Evolutionary conservation across 352 stramenopile genomes (phyloP).

Genomic region (Phytophthora pseudosyringae): DNA sequence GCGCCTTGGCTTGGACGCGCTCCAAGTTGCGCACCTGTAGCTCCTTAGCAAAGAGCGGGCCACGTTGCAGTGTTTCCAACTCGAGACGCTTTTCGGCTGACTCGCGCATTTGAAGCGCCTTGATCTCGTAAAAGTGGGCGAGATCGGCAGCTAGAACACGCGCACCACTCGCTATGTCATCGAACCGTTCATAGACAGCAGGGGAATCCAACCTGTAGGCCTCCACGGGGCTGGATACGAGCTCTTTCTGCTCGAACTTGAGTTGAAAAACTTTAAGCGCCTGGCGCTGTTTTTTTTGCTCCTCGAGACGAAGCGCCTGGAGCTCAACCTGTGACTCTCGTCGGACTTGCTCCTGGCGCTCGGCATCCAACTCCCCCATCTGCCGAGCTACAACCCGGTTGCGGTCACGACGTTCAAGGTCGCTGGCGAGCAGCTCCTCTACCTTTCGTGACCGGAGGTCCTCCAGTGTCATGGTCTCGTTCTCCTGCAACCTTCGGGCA

Average conservation of each 20-base stretch:
- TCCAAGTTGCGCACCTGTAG: slow-evolving; percentile 63
- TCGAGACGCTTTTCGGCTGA: slow-evolving; percentile 41
- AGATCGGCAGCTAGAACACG: slow-evolving; percentile 54
- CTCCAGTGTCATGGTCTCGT: slow-evolving; percentile 61
- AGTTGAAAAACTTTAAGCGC: slow-evolving; percentile 60
- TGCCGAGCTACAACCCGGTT: slow-evolving; percentile 50
- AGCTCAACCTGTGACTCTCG: slow-evolving; percentile 52
- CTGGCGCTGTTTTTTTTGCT: slow-evolving; percentile 62
- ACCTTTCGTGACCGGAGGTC: slow-evolving; percentile 58
- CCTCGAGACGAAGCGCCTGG: slow-evolving; percentile 50
- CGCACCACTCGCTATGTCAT: slow-evolving; percentile 39
- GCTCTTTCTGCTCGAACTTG: slow-evolving; percentile 70
- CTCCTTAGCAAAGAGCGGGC: slow-evolving; percentile 42
- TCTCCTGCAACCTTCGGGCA: slow-evolving; percentile 47
- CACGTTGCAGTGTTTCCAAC: slow-evolving; percentile 36
- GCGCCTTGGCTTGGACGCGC: slow-evolving; percentile 67
- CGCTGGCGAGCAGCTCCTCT: slow-evolving; percentile 39
- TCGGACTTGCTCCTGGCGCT: slow-evolving; percentile 55
- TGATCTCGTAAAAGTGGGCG: slow-evolving; percentile 65
- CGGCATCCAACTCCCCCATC: slow-evolving; percentile 56
- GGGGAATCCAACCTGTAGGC: slow-evolving; percentile 58
- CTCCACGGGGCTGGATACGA: slow-evolving; percentile 68
- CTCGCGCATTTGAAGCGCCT: slow-evolving; percentile 56
- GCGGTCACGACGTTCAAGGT: slow-evolving; percentile 38
- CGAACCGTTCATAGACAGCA: slow-evolving; percentile 49